These are phyloP conservation scores for Hamiltosporidium tvaerminnensis DNA, from an alignment of 371 early-diverging fungal species.

Conservation along the genomic window DNA sequence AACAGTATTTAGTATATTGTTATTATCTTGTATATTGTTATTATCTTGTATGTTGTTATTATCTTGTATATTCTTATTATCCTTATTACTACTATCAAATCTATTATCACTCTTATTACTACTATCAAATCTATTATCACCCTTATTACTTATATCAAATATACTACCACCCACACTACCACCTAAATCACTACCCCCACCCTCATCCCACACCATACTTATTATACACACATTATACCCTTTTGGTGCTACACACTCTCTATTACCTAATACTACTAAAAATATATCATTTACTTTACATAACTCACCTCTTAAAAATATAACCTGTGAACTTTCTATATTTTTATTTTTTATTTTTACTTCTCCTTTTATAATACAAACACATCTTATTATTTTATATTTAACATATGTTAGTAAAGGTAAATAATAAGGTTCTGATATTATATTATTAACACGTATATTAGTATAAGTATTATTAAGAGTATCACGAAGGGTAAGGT, in stretches of 20 bases:
- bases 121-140: too few relatives aligned
- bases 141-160: too few relatives aligned
- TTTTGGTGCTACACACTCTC: slow-evolving; percentile 41
- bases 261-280: slow-evolving; percentile 42
- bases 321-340: slow-evolving; percentile 14
- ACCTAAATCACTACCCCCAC: slow-evolving; percentile 13
- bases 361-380: slow-evolving; percentile 22
- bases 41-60: neutral
- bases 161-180: too few relatives aligned
- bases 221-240: slow-evolving; percentile 51
- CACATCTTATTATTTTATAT: slow-evolving; percentile 13
- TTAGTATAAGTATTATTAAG: neutral
- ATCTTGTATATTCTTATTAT: neutral
- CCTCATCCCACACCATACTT: slow-evolving; percentile 41
- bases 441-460: neutral
- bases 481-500: neutral
- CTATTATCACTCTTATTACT: too few relatives aligned
- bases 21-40: too few relatives aligned
- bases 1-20: slow-evolving; percentile 21
- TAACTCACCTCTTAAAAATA: slow-evolving; percentile 30
- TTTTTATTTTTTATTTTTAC: slow-evolving; percentile 4
- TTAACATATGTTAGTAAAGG: neutral
- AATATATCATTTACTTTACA: slow-evolving; percentile 48
- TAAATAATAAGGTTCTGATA: neutral
- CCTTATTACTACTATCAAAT: neutral